Base-by-base conservation (phyloP, 257 asterid genomes). In the Nicotiana attenuata region DNA sequence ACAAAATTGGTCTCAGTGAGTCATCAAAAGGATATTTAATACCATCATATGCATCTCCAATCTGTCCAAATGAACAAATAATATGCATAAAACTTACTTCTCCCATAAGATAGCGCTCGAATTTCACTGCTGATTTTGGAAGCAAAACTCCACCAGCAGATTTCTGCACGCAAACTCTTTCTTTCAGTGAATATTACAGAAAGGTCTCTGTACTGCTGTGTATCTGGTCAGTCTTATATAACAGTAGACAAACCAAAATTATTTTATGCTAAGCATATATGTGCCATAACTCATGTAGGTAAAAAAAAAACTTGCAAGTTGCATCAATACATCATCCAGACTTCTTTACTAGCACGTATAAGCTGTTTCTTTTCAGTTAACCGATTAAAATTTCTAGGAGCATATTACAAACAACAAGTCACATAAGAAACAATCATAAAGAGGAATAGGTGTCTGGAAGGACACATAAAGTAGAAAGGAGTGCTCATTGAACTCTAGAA, bases 111-210 rank as follows among this genome's bases (percentile, higher is more conserved):
- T 95, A 91, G 6, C 97, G 88, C 88, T 95, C 99, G 41, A 93
- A 93, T 82, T 92, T 92, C 64, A 95, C 98, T 11, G 97, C 98
- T 2, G 98, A 95, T 85, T 92, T 93, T 1, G 98, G 97, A 59
- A 95, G 92, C 89, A 93, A 89, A 56, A 95, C 94, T 82, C 99
- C 98, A 28, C 99, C 99, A 77, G 98, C 92, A 78, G 99, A 95
- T 90, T 92, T 95, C 99, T 95, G 92, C 84, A 86, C 7, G 24
- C 47, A 69, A 66, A 81, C 20, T 66, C 75, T 4, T 47, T 69
- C 56, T 1, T 52, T 81, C 45, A 87, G 57, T 64, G 3, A 14
- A 22, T 73, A 73, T 22, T 73, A 71, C 57, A 69, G 11, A 15
- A n/a, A 69, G 10, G 19, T 20, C 3, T 10, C 56, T 16, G 1